Base-by-base conservation (phyloP, 768 basidiomycete species). In the Boletus rubroflammeus region DNA sequence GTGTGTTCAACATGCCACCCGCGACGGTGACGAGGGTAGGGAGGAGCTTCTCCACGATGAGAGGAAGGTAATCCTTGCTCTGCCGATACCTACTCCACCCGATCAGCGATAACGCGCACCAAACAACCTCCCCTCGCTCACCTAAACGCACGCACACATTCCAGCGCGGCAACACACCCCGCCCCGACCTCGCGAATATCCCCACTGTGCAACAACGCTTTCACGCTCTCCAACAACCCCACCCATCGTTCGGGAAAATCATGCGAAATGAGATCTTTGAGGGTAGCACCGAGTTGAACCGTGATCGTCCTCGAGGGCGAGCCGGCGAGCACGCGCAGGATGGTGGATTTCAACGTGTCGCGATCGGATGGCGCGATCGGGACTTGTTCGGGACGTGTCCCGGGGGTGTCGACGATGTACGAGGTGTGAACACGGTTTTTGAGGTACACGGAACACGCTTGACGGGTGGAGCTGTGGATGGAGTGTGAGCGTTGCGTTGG, bases 171-270 rank as follows among this genome's bases (percentile, higher is more conserved):
- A 17, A 92, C 75, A 61, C 89, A 85, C 25, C 91, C 93, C 2
- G 90, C 92, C 51, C 86, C 85, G 1, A 93, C 87, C 57, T 93
- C 82, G 21, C 79, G 76, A 32, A 90, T 80, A 39, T 89, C 76
- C 35, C 76, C 75, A 55, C 86, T 89, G 9, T 66, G 71, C 38
- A 93, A 75, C 56, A 93, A 68, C 39, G 66, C 72, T 65, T 85
- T 84, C 59, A 92, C 79, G 42, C 82, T 81, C n/a, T 76, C 77
- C n/a, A 89, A 67, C 26, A 93, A 71, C 3, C 70, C 76, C 0
- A 85, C 78, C 92, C 92, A 96, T 35, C 79, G 73, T 3, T 83
- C 80, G 0, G 93, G 91, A 63, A 89, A 92, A 71, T 94, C 93
- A 62, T 81, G 77, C 7, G 81, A 76, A 50, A 93, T 79, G 48